Base-by-base conservation (phyloP, 1,139 yeast genomes). In the Pichia sp. region DNA sequence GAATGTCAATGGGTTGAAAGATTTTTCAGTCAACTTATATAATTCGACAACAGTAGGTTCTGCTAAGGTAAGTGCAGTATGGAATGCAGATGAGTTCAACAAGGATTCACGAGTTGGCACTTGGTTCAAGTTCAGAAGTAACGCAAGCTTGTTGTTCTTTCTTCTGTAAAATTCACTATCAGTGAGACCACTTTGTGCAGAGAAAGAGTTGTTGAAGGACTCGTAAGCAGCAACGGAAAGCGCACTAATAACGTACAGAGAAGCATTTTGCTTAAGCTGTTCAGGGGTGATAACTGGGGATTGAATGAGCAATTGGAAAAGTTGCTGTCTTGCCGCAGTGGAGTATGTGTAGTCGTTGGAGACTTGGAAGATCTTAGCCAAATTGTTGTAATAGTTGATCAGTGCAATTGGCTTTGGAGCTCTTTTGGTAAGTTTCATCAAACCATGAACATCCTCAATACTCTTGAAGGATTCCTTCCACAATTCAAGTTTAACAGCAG, bases 401-500 rank as follows among this genome's bases (percentile, higher is more conserved):
- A 91, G 82, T 76, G 86, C 82, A 41, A 74, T 73, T 40, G 96
- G 94, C 63, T 84, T 87, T 51, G 96, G 93, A 28, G 91, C 76
- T 60, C 91, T 81, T 63, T 86, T 87, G 30, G 95, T 81, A 31
- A 83, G 75, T 32, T 86, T 77, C 64, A 87, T 74, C 62, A 93
- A 72, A 39, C 91, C 80, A 64, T 86, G 96, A 42, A 91, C 94
- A 59, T 91, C 98, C 64, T 91, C 98, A 48, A 88, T 94, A 16
- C 96, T 82, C 60, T 96, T 77, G 74, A 85, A 93, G 19, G 96
- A 88, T 66, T 93, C 99, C 62, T 91, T 97, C 97, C 97, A 91
- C 58, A 93, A 74, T 66, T 88, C 97, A 53, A 91, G 74, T 60
- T 85, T 83, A 50, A 88, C 97, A 36, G 97, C 84, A 43, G 80